phyloP scores from a whole-genome alignment of 106 monocot species.

The Alisma plantagoaquatica region DNA sequence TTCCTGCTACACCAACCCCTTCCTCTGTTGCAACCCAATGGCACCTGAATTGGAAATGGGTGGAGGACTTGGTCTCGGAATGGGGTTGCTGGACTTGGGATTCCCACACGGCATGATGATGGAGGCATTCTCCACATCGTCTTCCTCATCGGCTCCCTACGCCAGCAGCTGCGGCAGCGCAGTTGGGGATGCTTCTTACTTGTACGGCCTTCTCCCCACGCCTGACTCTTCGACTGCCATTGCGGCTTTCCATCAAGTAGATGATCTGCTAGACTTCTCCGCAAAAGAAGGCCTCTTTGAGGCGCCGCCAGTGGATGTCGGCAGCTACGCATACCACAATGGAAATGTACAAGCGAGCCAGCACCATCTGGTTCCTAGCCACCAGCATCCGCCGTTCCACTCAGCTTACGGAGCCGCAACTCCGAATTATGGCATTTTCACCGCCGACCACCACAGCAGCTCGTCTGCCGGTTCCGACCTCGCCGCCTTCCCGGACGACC shows the following conservation, averaged over 20 bases:
- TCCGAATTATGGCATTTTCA: neutral
- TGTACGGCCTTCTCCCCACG: constrained; percentile 38
- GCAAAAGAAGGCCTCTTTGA: constrained; percentile 32
- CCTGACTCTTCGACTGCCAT: too few relatives aligned
- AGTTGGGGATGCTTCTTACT: too few relatives aligned
- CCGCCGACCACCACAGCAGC: constrained; percentile 1
- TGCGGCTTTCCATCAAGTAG: constrained; percentile 43
- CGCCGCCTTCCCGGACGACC: constrained; percentile 41
- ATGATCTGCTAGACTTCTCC: constrained; percentile 70
- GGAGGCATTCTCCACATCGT: constrained; percentile 4
- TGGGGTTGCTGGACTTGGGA: too few relatives aligned
- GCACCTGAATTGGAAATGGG: constrained; percentile 41
- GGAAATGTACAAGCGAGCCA: too few relatives aligned
- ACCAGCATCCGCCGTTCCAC: too few relatives aligned
- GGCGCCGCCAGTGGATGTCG: constrained; percentile 4
- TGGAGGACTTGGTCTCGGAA: constrained; percentile 19
- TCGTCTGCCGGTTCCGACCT: neutral
- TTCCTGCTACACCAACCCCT: too few relatives aligned
- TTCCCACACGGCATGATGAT: too few relatives aligned
- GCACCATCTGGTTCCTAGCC: too few relatives aligned
- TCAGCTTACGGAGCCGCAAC: too few relatives aligned
- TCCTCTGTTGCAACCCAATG: constrained; percentile 20
- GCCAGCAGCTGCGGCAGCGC: too few relatives aligned
- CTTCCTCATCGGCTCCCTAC: neutral
- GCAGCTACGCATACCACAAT: too few relatives aligned